Evolutionary conservation across 768 basidiomycete genomes (phyloP).

Genomic region (Rhodotorula toruloides): DNA sequence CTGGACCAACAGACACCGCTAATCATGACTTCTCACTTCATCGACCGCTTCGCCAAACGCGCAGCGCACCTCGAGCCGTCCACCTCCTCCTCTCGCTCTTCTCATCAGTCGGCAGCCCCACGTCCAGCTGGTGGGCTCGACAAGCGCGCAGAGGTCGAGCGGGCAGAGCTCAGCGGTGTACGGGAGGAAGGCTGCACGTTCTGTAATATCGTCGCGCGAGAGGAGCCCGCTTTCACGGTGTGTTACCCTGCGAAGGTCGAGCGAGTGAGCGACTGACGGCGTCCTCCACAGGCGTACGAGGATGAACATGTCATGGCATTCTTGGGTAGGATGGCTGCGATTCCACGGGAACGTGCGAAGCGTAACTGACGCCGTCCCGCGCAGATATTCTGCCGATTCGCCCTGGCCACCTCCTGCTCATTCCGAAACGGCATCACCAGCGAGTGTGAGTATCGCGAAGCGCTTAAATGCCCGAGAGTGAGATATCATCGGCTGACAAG

Average conservation of each 20-base stretch:
- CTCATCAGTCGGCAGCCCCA: too few relatives aligned
- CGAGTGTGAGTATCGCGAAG: slow-evolving; percentile 23
- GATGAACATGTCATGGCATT: neutral
- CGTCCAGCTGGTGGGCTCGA: too few relatives aligned
- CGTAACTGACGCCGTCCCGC: neutral
- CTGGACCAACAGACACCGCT: neutral
- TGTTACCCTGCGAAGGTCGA: neutral
- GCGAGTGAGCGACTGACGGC: neutral
- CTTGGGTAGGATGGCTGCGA: neutral
- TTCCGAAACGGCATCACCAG: slow-evolving; percentile 14
- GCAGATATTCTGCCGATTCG: slow-evolving; percentile 28
- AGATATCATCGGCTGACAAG: too few relatives aligned
- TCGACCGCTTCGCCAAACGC: slow-evolving; percentile 8
- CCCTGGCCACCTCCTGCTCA: slow-evolving; percentile 13
- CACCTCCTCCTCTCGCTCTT: neutral
- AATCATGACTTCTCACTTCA: slow-evolving; percentile 21
- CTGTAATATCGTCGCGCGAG: slow-evolving; percentile 6
- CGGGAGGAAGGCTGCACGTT: slow-evolving; percentile 9
- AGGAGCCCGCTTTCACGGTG: slow-evolving; percentile 9
- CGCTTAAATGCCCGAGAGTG: too few relatives aligned
- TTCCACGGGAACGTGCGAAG: neutral
- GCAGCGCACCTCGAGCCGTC: neutral
- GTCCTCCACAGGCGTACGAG: slow-evolving; percentile 11
- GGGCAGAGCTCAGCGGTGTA: neutral
- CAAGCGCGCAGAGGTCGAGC: too few relatives aligned